phyloP scores from a whole-genome alignment of 1,284 basidiomycete species.

The Ustanciosporium gigantosporum region DNA sequence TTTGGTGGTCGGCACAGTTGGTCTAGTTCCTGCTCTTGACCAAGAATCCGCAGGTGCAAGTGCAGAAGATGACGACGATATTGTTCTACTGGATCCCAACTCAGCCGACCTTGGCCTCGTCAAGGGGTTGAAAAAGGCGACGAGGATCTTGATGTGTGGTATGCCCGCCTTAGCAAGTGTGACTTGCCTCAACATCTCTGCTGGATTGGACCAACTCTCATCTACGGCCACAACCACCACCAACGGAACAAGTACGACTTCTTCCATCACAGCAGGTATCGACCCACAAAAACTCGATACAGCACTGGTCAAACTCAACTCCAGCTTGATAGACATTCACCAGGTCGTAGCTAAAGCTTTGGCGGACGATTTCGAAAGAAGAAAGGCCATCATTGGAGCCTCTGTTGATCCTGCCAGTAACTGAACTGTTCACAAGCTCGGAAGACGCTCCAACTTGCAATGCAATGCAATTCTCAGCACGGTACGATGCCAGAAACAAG shows the following conservation, averaged over 20 bases:
- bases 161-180: slow-evolving; percentile 88
- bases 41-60: no score
- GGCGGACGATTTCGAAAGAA: slow-evolving; percentile 22
- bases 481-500: no score
- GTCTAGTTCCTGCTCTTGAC: slow-evolving; percentile 61
- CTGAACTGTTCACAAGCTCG: no score
- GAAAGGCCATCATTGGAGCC: slow-evolving; percentile 11
- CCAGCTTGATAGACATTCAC: slow-evolving; percentile 33
- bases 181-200: slow-evolving; percentile 63
- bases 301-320: slow-evolving; percentile 11
- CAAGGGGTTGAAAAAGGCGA: slow-evolving; percentile 60
- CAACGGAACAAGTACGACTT: no score
- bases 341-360: slow-evolving; percentile 31
- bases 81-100: slow-evolving; percentile 75
- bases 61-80: slow-evolving; percentile 53
- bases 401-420: no score
- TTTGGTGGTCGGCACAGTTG: slow-evolving; percentile 76
- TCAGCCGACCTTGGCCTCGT: slow-evolving; percentile 67
- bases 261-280: slow-evolving; percentile 5
- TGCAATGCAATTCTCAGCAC: no score
- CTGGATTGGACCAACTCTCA: slow-evolving; percentile 8
- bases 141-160: slow-evolving; percentile 71
- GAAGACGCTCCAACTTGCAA: no score
- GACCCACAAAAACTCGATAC: slow-evolving; percentile 8
- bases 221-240: not conserved